Conservation (phyloP, 179 eudicot genomes). For the Vitellaria paradoxa region DNA sequence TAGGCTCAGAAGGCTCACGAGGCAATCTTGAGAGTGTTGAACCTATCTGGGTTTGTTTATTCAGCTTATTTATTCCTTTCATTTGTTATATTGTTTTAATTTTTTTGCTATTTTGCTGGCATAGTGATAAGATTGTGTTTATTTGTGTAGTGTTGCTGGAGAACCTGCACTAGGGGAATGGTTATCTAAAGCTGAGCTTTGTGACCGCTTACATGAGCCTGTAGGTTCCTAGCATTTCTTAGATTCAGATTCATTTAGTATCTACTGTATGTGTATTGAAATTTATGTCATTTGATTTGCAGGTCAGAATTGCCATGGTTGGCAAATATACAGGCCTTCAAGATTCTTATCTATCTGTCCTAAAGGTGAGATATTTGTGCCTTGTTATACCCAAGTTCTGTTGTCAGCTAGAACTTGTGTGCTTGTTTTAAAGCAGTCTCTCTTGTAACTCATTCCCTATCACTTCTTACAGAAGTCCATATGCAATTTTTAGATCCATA, state of each 20-base stretch:
- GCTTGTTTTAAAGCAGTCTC: background rate
- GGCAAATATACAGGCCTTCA: conserved; percentile 98
- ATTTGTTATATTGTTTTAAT: background rate
- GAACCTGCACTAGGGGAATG: conserved; percentile 78
- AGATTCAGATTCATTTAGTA: background rate
- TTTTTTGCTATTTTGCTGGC: background rate
- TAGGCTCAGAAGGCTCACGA: conserved; percentile 96
- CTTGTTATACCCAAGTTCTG: background rate
- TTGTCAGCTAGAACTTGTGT: background rate
- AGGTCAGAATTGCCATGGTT: conserved; percentile 98
- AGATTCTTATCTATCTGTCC: conserved; percentile 90
- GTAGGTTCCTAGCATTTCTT: conserved; percentile 38
- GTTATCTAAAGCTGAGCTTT: conserved; percentile 72
- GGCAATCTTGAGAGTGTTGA: conserved; percentile 80
- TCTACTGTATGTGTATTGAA: background rate
- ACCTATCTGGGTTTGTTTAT: conserved; percentile 64
- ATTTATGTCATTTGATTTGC: conserved; percentile 16
- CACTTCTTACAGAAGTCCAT: no score
- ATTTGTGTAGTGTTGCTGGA: conserved; percentile 39
- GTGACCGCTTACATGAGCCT: conserved; percentile 60
- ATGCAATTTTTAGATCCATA: no score
- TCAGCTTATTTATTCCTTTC: conserved; percentile 12
- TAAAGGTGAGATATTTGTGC: conserved; percentile 57
- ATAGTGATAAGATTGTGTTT: background rate
- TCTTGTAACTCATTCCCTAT: no score